A percentile compares a stretch with the other conserved stretches of the same genome.
Conservation (phyloP, 441 rosid species). For the Codiaeum variegatum region DNA sequence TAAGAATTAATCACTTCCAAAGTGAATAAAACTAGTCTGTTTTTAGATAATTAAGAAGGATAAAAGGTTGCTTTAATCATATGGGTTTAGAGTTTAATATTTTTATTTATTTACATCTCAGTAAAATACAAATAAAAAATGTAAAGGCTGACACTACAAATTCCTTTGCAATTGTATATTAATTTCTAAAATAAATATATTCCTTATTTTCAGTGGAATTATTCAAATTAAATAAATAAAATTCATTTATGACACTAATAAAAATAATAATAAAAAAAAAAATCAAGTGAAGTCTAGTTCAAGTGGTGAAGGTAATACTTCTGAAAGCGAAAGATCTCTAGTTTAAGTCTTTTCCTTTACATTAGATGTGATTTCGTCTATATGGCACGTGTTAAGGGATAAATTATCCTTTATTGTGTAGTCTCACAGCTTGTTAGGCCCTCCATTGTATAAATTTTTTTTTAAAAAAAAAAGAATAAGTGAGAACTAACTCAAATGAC, state of each 20-base stretch:
- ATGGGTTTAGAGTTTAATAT: conserved; percentile 19
- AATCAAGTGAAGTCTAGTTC: too few relatives aligned
- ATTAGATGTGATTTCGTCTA: too few relatives aligned
- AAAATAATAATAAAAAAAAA: not conserved
- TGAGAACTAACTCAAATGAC: too few relatives aligned
- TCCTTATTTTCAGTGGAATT: conserved; percentile 14
- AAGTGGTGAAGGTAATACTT: too few relatives aligned
- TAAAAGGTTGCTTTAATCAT: conserved; percentile 27
- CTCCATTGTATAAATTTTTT: too few relatives aligned
- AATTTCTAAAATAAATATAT: not conserved
- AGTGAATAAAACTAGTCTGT: conserved; percentile 3
- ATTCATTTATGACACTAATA: too few relatives aligned
- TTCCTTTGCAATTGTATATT: conserved; percentile 17
- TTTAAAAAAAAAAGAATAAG: not conserved
- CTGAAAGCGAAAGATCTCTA: too few relatives aligned
- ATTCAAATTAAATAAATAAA: not conserved
- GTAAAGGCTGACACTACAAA: conserved; percentile 25
- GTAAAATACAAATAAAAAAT: conserved; percentile 21
- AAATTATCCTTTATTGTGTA: too few relatives aligned
- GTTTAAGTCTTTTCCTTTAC: too few relatives aligned
- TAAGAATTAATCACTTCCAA: conserved; percentile 17
- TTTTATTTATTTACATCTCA: conserved; percentile 5
- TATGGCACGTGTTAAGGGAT: too few relatives aligned
- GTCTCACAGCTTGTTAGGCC: too few relatives aligned
- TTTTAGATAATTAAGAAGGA: conserved; percentile 4